Evolutionary conservation across 169 alveolate species (phyloP), one percentile per base, ranked within the genome.

Genomic region (Theileria luwenshuni): DNA sequence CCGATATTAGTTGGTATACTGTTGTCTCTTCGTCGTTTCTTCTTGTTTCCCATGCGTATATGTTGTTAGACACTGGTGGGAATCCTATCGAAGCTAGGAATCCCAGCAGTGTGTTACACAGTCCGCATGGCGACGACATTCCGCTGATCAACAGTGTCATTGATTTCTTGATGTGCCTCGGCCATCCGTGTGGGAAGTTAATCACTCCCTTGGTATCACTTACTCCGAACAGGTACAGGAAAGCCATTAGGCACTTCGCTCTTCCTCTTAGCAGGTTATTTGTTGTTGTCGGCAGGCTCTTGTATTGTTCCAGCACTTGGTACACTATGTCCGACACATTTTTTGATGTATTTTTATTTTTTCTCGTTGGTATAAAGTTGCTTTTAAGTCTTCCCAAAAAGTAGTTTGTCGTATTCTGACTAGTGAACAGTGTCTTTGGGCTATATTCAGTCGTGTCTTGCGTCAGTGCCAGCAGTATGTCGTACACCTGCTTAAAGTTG

Each of bases 151-250:
- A 83, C 23, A 85, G 74, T 2, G 74, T 62, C 43, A 92, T 65
- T 21, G 94, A 69, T 21, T 72, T 32, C 42, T 80, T 91, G 33
- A 90, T 86, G 49, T 91, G 81, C 56, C 96, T 61, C 3, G 96
- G 96, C 93, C 94, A 92, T 23, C 96, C 96, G 59, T 77, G 61
- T 0, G 96, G 96, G n/a, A 92, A 83, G 28, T 88, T 86, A 43
- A 85, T 64, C 7, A 45, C 74, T 5, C 96, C 96, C 23, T 69
- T 71, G 45, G 65, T 58, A 30, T 91, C 90, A 19, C 90, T 81
- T 23, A 92, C 79, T 7, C 96, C 96, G 51, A 90, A 74, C 56
- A 92, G 65, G 77, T 89, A 92, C 12, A 92, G 67, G 76, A 85
- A 92, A n/a, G 92, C 88, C 61, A 90, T 73, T 12, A 90, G 83